Percentiles rank a stretch among this genome's conserved stretches.
phyloP scores from a whole-genome alignment of 176 grass and related monocot species.

The Oryza nivara region DNA sequence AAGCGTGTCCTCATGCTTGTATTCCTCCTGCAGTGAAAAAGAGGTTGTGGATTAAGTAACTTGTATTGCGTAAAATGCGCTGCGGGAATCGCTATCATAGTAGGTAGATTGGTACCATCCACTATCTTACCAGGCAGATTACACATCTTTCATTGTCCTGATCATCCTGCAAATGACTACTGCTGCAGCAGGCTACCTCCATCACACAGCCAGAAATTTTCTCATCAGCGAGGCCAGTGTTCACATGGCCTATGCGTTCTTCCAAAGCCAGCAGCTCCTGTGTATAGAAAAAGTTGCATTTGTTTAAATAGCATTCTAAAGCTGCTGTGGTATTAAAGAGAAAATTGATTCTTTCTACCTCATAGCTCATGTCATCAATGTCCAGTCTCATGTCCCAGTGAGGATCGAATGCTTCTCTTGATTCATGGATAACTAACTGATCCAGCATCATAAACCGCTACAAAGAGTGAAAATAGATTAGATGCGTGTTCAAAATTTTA shows the following conservation, averaged over 20 bases:
- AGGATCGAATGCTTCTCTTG: constrained; percentile 69
- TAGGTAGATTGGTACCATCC: background rate
- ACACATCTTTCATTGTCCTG: constrained; percentile 56
- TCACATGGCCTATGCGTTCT: constrained; percentile 81
- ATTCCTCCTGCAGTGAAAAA: constrained; percentile 60
- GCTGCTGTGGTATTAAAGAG: background rate
- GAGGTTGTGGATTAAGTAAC: background rate
- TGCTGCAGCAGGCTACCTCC: constrained; percentile 50
- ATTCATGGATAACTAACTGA: constrained; percentile 54
- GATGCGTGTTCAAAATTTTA: constrained; percentile 13
- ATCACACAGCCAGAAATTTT: constrained; percentile 64
- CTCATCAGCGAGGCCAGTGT: constrained; percentile 69
- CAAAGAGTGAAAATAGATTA: constrained; percentile 33
- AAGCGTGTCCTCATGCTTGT: constrained; percentile 57
- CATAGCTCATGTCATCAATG: constrained; percentile 96
- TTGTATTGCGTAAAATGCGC: background rate
- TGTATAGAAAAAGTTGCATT: constrained; percentile 10
- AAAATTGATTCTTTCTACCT: constrained; percentile 50
- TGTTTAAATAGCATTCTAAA: background rate
- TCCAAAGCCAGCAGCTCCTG: constrained; percentile 92
- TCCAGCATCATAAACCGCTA: constrained; percentile 71
- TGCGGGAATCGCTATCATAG: background rate
- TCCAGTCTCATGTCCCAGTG: constrained; percentile 90
- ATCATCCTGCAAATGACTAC: constrained; percentile 33
- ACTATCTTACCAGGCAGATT: constrained; percentile 82